A percentile compares a stretch with the other conserved stretches of the same genome.
Evolutionary conservation across 192 early-diverging fungal species (phyloP).

Genomic region (Podila horticola): DNA sequence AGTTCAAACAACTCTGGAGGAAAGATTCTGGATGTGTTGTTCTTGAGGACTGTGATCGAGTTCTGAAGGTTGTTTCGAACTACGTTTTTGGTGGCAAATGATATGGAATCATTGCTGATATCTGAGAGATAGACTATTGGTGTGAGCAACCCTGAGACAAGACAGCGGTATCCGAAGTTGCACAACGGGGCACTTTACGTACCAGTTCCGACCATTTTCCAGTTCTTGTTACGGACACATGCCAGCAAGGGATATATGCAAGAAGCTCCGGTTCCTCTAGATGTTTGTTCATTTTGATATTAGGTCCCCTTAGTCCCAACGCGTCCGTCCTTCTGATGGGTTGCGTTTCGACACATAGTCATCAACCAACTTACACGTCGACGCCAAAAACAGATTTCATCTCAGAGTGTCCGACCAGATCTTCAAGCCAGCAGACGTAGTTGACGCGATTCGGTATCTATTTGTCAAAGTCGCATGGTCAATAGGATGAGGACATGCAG

Average conservation of each 20-base stretch:
- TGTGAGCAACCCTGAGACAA: background rate
- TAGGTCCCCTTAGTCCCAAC: no score
- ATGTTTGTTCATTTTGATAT: no score
- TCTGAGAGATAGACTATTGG: constrained; percentile 49
- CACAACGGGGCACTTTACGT: constrained; percentile 5
- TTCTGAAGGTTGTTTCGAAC: constrained; percentile 65
- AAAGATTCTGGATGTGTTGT: constrained; percentile 33
- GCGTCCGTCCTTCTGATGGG: no score
- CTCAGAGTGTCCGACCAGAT: constrained; percentile 55
- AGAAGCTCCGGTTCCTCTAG: constrained; percentile 87
- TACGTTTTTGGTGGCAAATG: constrained; percentile 75
- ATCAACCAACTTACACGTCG: constrained; percentile 65
- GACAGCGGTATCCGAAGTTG: background rate
- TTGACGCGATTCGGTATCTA: constrained; percentile 64
- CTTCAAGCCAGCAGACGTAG: constrained; percentile 77
- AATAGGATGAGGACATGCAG: no score
- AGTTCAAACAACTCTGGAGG: constrained; percentile 5
- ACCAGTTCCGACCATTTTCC: constrained; percentile 81
- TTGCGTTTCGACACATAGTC: no score
- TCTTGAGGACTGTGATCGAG: constrained; percentile 67
- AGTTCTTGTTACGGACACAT: constrained; percentile 62
- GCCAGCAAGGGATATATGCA: constrained; percentile 93
- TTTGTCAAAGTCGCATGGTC: background rate
- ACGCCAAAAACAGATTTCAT: constrained; percentile 53
- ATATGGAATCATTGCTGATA: constrained; percentile 68